Evolutionary conservation across 2,329 filamentous ascomycete species (phyloP).

Genomic region (Talaromyces sp.): DNA sequence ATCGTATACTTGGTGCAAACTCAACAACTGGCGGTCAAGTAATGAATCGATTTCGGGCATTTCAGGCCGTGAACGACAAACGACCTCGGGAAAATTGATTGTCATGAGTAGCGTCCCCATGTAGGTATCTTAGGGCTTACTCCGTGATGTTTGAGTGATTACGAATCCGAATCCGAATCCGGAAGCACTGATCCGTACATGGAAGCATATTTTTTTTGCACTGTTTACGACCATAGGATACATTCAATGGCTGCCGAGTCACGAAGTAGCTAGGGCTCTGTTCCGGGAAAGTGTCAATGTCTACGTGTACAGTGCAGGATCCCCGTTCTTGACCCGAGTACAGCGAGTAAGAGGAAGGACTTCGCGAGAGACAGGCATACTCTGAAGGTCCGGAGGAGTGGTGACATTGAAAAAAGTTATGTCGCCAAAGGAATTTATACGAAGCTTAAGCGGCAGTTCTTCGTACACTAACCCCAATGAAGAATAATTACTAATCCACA

Average conservation of each 20-base stretch:
- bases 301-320: not conserved
- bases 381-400: not conserved
- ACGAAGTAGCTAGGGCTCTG: not conserved
- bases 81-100: not conserved
- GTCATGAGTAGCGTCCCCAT: not conserved
- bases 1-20: not conserved
- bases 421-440: not conserved
- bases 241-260: not conserved
- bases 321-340: too few relatives aligned
- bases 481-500: not conserved
- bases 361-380: not conserved
- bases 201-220: not conserved
- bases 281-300: too few relatives aligned
- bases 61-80: not conserved
- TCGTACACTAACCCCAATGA: conserved; percentile 5
- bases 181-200: not conserved
- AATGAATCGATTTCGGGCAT: not conserved
- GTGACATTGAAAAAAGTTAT: not conserved
- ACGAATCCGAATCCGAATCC: not conserved
- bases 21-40: not conserved
- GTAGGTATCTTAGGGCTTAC: not conserved
- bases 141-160: not conserved
- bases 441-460: not conserved
- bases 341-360: not conserved
- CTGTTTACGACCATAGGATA: not conserved